Base-by-base conservation (phyloP, 2,329 filamentous ascomycete species). In the Pseudogymnoascus verrucosus region DNA sequence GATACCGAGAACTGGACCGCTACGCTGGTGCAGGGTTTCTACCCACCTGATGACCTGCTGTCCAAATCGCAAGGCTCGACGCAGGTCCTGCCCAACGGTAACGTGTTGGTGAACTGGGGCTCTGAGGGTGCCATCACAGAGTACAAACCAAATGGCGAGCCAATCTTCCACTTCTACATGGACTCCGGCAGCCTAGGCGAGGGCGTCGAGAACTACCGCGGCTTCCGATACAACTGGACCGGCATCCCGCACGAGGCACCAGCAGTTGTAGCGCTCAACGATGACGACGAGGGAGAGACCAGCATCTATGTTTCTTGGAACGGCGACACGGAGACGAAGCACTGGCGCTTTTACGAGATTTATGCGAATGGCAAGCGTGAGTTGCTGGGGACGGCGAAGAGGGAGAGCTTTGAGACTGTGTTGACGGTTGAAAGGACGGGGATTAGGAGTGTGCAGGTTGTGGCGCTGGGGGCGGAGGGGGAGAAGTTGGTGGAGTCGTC, bases 221-320 rank as follows among this genome's bases (percentile, higher is more conserved):
- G 70, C 0, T 77, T 76, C 64, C 65, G 73, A 16, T 75, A 72
- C 42, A 75, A 77, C 61, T 78, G 75, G 76, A 76, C 74, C 2
- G 75, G 75, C 0, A 66, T 72, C 5, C 73, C 76, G 0, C 69
- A 67, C 12, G 75, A 76, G 59, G 69, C 69, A 1, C 76, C 76
- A 1, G 73, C 75, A 0, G 71, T 77, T 14, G 71, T 74, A 5
- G 76, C 77, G 3, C 73, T 73, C 44, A 64, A 65, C 7, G 64
- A 67, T 10, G 71, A 70, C 16, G 73, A 74, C 3, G 65, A 70
- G 5, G 68, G 69, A 1, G 68, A 67, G 21, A 73, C 70, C 7
- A 76, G 71, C 65, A 73, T 75, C 7, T 86, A 81, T 70, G 81
- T 84, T 1, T 83, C 79, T 4, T 83, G 80, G 80, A 82, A 82